Evolutionary conservation across 106 monocot genomes (phyloP).

Genomic region (Platanthera guangdongensis): DNA sequence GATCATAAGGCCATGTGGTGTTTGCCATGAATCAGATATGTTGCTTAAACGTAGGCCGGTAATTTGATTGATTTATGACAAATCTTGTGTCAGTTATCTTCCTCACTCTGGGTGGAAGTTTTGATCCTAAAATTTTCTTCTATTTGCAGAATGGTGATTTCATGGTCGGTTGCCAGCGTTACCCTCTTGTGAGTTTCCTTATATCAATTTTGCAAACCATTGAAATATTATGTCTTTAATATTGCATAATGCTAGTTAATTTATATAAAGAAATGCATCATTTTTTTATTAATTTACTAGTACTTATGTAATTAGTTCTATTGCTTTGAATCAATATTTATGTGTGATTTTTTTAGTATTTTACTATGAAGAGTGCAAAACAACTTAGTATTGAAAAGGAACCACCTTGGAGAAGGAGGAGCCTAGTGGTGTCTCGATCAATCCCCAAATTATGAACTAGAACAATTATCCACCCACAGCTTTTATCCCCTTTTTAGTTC

Average conservation of each 20-base stretch:
- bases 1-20: slow-evolving; percentile 52
- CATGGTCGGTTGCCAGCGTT: slow-evolving; percentile 84
- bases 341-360: neutral
- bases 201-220: neutral
- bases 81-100: neutral
- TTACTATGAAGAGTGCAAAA: no score
- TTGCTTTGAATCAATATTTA: neutral
- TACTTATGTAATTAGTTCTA: neutral
- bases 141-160: slow-evolving; percentile 73
- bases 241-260: neutral
- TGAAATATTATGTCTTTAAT: neutral
- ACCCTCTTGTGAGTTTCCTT: slow-evolving; percentile 55
- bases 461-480: no score
- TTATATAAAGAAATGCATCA: neutral
- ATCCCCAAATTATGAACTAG: no score
- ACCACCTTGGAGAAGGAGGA: no score
- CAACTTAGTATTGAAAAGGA: no score
- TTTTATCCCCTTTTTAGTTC: no score
- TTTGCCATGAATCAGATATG: slow-evolving; percentile 82
- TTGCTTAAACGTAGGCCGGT: slow-evolving; percentile 62
- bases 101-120: neutral
- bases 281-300: neutral
- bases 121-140: slow-evolving; percentile 6
- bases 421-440: no score
- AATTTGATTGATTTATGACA: slow-evolving; percentile 7